Conservation (phyloP, 352 stramenopile species). For the Blastocystis hominis region DNA sequence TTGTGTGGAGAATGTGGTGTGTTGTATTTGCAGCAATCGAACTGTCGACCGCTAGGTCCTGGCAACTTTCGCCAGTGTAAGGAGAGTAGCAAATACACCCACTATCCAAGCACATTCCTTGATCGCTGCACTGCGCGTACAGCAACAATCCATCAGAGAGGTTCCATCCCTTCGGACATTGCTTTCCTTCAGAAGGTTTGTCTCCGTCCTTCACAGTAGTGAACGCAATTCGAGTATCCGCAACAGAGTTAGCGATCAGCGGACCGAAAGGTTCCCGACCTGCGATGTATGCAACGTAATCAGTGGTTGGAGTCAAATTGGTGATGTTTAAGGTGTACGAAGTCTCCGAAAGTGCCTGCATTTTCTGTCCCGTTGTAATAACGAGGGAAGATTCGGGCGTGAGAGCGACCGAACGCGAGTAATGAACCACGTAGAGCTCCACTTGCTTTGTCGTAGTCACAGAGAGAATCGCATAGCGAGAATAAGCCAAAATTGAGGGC, state of each 20-base stretch:
- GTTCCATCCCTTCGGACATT: constrained; percentile 29
- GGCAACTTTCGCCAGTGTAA: neutral
- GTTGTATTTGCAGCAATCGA: neutral
- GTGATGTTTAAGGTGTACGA: constrained; percentile 14
- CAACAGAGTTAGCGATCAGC: neutral
- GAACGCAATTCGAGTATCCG: constrained; percentile 17
- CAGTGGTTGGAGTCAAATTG: neutral
- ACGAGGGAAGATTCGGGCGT: neutral
- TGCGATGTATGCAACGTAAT: constrained; percentile 8
- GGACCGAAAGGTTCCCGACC: constrained; percentile 34
- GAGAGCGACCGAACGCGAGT: neutral
- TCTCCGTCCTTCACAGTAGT: constrained; percentile 14
- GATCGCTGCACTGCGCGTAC: constrained; percentile 28
- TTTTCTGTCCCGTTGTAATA: neutral
- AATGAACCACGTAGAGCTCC: neutral
- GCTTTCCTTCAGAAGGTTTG: constrained; percentile 2
- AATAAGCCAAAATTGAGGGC: constrained; percentile 1
- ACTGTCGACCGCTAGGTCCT: neutral
- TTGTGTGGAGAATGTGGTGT: neutral
- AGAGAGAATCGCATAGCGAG: neutral
- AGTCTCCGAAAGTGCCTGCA: neutral
- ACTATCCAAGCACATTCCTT: constrained; percentile 19
- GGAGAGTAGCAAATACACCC: neutral
- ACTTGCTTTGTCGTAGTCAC: neutral
- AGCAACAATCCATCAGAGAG: neutral